Conservation (phyloP, 108 stramenopile species). For the Schizochytrium sp. region DNA sequence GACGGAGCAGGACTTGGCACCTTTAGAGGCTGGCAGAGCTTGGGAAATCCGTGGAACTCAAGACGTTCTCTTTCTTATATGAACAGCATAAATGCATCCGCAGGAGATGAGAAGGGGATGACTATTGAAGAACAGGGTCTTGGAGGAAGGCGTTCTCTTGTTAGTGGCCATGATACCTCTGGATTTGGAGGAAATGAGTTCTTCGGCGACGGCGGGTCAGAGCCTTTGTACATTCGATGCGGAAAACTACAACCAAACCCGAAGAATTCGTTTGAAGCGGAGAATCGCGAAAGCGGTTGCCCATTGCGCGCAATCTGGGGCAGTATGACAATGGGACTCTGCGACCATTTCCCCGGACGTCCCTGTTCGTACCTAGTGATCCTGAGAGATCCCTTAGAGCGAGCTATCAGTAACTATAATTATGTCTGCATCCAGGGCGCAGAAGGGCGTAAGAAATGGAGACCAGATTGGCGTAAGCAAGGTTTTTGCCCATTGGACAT, state of each 20-base stretch:
- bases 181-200: neutral
- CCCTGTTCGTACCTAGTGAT: constrained; percentile 36
- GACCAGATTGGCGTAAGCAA: constrained; percentile 31
- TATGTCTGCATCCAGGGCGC: constrained; percentile 59
- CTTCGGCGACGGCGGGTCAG: neutral
- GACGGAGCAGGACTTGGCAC: constrained; percentile 57
- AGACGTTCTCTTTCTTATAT: neutral
- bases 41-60: neutral
- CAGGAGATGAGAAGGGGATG: neutral
- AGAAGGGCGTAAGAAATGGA: constrained; percentile 15
- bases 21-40: neutral
- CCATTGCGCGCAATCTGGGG: constrained; percentile 43
- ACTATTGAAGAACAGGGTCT: neutral
- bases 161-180: no score
- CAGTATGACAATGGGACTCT: constrained; percentile 33
- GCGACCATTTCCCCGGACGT: constrained; percentile 19
- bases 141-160: no score
- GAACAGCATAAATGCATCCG: neutral
- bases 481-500: constrained; percentile 10
- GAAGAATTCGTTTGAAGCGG: neutral
- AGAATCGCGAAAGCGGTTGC: constrained; percentile 11
- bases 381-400: neutral
- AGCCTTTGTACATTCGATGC: constrained; percentile 39
- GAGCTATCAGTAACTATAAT: constrained; percentile 51
- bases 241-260: neutral